Conservation (phyloP, 179 eudicot genomes). For the Pouteria campechiana region DNA sequence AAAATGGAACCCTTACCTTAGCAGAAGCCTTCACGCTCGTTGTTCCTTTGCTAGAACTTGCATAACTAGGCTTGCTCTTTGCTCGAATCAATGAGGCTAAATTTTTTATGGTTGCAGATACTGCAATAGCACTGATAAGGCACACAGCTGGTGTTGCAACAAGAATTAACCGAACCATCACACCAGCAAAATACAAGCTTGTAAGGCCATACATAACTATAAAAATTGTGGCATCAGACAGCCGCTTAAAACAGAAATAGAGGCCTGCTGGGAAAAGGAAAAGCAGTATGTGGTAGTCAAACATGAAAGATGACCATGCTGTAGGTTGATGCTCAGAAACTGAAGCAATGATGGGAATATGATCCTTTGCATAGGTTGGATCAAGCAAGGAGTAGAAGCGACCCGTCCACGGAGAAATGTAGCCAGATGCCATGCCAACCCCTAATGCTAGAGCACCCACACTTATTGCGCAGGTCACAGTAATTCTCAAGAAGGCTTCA, state of each 20-base stretch:
- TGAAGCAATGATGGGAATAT: conserved; percentile 95
- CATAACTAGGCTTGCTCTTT: conserved; percentile 38
- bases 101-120: conserved; percentile 88
- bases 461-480: conserved; percentile 64
- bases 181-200: conserved; percentile 98
- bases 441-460: conserved; percentile 80
- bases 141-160: conserved; percentile 99
- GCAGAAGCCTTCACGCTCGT: conserved; percentile 64
- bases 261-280: conserved; percentile 95
- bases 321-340: conserved; percentile 99
- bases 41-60: conserved; percentile 56
- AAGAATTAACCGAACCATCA: conserved; percentile 95
- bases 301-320: conserved; percentile 99
- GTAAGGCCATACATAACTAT: conserved; percentile 97
- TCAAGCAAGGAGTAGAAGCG: conserved; percentile 95
- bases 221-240: conserved; percentile 94
- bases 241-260: conserved; percentile 91
- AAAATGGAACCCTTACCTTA: conserved; percentile 48
- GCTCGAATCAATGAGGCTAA: conserved; percentile 59
- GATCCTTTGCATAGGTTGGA: conserved; percentile 97
- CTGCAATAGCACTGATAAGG: conserved; percentile 95
- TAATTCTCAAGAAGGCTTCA: conserved; percentile 73
- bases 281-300: conserved; percentile 89
- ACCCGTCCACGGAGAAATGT: conserved; percentile 97
- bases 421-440: conserved; percentile 94